These are phyloP conservation scores for Ogataea pilisensis DNA, from an alignment of 805 yeast species.

Conservation along the genomic window DNA sequence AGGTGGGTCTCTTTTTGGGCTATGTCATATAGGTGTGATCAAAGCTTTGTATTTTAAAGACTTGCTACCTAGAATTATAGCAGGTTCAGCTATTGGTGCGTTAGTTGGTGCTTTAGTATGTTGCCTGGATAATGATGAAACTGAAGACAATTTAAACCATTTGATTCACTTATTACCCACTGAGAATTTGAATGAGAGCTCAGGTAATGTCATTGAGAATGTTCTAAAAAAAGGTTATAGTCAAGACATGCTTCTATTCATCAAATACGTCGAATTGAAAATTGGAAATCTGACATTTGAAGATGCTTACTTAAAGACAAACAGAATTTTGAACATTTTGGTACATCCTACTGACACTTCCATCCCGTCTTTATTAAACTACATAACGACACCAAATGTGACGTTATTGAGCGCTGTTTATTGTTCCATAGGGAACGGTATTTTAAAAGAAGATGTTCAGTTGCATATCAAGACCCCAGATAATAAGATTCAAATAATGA, in stretches of 20 bases:
- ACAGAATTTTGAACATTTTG: constrained; percentile 75
- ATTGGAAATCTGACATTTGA: constrained; percentile 88
- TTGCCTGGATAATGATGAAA: constrained; percentile 62
- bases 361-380: constrained; percentile 73
- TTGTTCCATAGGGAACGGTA: constrained; percentile 79
- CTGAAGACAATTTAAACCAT: constrained; percentile 40
- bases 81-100: constrained; percentile 94
- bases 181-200: constrained; percentile 27
- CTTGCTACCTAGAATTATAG: constrained; percentile 76
- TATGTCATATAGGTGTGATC: constrained; percentile 91
- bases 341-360: constrained; percentile 74
- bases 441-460: constrained; percentile 57
- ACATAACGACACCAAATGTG: constrained; percentile 90
- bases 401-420: constrained; percentile 85
- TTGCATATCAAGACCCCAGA: constrained; percentile 53
- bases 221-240: constrained; percentile 79
- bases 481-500: constrained; percentile 41
- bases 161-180: constrained; percentile 44
- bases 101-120: constrained; percentile 86
- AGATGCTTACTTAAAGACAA: constrained; percentile 81
- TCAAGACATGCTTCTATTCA: constrained; percentile 75
- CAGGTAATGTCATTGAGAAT: constrained; percentile 67
- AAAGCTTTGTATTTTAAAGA: constrained; percentile 74
- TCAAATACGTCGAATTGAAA: constrained; percentile 69
- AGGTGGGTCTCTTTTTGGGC: constrained; percentile 93